These are phyloP conservation scores for Royoungia palumana DNA, from an alignment of 768 basidiomycete genomes.

Conservation along the genomic window DNA sequence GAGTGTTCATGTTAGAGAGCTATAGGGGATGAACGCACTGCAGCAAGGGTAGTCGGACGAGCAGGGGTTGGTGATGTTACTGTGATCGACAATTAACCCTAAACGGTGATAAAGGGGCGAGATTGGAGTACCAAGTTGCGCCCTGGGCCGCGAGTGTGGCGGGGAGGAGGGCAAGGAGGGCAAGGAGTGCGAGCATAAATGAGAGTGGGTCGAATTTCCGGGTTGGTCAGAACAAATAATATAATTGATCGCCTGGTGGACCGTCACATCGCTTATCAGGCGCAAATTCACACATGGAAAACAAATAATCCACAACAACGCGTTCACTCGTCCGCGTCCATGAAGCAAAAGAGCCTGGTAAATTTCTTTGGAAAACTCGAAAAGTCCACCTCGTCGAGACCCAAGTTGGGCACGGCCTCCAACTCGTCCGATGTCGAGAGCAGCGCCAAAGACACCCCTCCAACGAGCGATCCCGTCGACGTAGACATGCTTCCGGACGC, in stretches of 20 bases:
- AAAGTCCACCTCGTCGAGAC: constrained; percentile 19
- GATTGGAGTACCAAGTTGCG: constrained; percentile 27
- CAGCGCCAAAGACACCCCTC: constrained; percentile 58
- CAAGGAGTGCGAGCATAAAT: constrained; percentile 23
- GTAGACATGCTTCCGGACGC: constrained; percentile 63
- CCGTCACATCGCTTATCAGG: too few species aligned
- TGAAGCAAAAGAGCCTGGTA: constrained; percentile 74
- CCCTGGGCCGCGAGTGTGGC: constrained; percentile 21
- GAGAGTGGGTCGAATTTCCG: constrained; percentile 11
- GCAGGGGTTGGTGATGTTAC: constrained; percentile 38
- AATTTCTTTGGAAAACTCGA: constrained; percentile 55
- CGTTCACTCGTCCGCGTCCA: too few species aligned
- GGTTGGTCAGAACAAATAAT: too few species aligned
- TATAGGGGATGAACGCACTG: constrained; percentile 31
- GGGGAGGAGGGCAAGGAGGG: constrained; percentile 15
- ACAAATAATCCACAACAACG: constrained; percentile 25
- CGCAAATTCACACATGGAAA: too few species aligned
- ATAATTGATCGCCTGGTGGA: too few species aligned
- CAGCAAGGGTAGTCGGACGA: constrained; percentile 41
- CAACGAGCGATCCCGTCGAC: constrained; percentile 75
- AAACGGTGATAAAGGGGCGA: background rate
- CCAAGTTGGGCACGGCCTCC: constrained; percentile 38
- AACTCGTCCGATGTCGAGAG: constrained; percentile 47
- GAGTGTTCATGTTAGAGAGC: background rate
- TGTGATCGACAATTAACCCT: constrained; percentile 11